Evolutionary conservation across 2,329 filamentous ascomycete genomes (phyloP).

Genomic region (Mollisiaceae sp.): DNA sequence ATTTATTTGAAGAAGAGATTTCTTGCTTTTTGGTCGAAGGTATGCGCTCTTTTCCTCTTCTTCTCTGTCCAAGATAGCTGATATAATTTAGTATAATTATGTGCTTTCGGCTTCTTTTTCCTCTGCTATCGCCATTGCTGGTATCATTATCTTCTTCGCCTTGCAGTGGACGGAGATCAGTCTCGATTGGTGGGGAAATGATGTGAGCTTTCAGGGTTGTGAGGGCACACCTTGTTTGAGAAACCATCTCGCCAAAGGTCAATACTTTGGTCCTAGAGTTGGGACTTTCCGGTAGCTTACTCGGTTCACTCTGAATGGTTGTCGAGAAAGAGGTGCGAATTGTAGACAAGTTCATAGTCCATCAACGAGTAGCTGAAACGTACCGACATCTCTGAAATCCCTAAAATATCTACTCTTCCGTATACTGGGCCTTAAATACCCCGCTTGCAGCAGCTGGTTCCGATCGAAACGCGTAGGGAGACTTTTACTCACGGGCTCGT

Average conservation of each 20-base stretch:
- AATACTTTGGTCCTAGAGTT: conserved; percentile 41
- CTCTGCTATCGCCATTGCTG: conserved; percentile 55
- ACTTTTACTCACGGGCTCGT: no score
- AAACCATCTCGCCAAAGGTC: conserved; percentile 41
- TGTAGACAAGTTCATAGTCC: no score
- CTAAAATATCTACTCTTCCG: no score
- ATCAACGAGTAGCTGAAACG: no score
- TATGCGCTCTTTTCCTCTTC: conserved; percentile 29
- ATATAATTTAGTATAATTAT: conserved; percentile 53
- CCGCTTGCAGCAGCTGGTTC: no score
- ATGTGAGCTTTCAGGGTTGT: conserved; percentile 15
- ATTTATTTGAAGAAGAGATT: conserved; percentile 52
- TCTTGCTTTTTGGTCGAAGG: conserved; percentile 55
- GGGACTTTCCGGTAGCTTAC: not conserved
- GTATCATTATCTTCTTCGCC: conserved; percentile 59
- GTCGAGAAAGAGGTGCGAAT: no score
- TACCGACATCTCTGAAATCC: no score
- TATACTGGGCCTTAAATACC: no score
- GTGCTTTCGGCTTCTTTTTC: conserved; percentile 58
- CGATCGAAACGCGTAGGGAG: no score
- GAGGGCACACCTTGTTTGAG: conserved; percentile 49
- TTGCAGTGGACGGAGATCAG: conserved; percentile 51
- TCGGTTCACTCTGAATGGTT: no score
- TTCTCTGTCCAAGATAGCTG: not conserved
- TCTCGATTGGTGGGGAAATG: conserved; percentile 46